Base-by-base conservation (phyloP, 2,329 filamentous ascomycete species). In the Hypocrella siamensis region DNA sequence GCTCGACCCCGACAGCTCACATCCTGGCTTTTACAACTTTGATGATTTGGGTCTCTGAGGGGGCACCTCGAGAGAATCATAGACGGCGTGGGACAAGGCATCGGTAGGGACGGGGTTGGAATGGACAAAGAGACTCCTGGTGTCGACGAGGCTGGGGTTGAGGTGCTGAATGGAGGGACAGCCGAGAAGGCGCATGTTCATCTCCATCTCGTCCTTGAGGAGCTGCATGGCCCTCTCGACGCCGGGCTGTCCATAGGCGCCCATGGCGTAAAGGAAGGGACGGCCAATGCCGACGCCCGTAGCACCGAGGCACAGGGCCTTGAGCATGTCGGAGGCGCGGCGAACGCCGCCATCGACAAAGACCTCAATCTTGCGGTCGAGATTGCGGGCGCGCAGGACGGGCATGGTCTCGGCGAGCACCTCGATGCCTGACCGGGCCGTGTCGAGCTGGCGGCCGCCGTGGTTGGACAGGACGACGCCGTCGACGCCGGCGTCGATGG, bases 181-280 rank as follows among this genome's bases (percentile, higher is more conserved):
- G 8, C 90, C 90, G 43, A 98, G 84, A 40, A 98, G 61, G 6
- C 90, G 74, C 90, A 98, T 96, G 49, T 88, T 90, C 88, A 96
- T 96, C 61, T 92, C 85, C 72, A 98, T 82, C 67, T 98, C 90
- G 48, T 96, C 90, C 60, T 82, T 85, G 43, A 93, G 67, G 36
- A 93, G 61, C 56, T 85, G 79, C 79, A 96, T 93, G 19, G 90
- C 90, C 21, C 83, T 71, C 48, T 92, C 82, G 15, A 96, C 88
- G 40, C 90, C 90, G 3, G 77, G 66, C 37, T 83, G 60, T 2
- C 90, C 90, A 47, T 96, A 96, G 8, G 84, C 75, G 40, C 78
- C 81, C 88, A 98, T 96, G 47, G 90, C 88, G 51, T 86, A 98
- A 37, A 98, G 58, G 64, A 98, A 96, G 17, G 90, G 90, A 4